Evolutionary conservation across 345 rosid species (phyloP).

Genomic region (Eucalyptus coolabah): DNA sequence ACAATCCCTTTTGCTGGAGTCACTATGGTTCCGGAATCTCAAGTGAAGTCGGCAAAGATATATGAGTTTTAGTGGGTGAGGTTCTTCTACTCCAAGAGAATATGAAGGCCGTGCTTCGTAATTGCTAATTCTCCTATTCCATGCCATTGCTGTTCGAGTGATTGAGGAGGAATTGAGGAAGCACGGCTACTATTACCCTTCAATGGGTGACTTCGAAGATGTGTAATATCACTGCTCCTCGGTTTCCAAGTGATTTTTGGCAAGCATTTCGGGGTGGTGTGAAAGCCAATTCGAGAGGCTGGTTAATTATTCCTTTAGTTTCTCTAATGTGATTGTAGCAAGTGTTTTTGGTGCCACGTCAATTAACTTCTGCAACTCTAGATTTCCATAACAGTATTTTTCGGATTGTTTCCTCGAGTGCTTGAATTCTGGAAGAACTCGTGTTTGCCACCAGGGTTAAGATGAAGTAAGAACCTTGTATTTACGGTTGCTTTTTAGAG

Average conservation of each 20-base stretch:
- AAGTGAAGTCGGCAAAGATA: conserved; percentile 12
- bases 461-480: neutral
- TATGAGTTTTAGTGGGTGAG: conserved; percentile 12
- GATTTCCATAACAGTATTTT: neutral
- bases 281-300: neutral
- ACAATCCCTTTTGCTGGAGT: conserved; percentile 6
- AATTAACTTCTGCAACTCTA: neutral
- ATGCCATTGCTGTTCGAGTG: neutral
- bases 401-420: neutral
- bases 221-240: neutral
- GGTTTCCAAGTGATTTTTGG: neutral
- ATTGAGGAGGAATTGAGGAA: neutral
- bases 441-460: neutral
- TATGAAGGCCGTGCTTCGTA: neutral
- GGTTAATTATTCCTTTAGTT: neutral
- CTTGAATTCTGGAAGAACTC: neutral
- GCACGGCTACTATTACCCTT: neutral
- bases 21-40: conserved; percentile 7
- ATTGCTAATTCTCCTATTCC: neutral
- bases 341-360: neutral
- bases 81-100: neutral
- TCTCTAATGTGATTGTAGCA: neutral
- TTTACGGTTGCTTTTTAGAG: neutral
- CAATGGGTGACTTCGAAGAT: neutral
- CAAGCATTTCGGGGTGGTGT: neutral